Evolutionary conservation across 768 basidiomycete species (phyloP).

Genomic region (Pisolithus microcarpus): DNA sequence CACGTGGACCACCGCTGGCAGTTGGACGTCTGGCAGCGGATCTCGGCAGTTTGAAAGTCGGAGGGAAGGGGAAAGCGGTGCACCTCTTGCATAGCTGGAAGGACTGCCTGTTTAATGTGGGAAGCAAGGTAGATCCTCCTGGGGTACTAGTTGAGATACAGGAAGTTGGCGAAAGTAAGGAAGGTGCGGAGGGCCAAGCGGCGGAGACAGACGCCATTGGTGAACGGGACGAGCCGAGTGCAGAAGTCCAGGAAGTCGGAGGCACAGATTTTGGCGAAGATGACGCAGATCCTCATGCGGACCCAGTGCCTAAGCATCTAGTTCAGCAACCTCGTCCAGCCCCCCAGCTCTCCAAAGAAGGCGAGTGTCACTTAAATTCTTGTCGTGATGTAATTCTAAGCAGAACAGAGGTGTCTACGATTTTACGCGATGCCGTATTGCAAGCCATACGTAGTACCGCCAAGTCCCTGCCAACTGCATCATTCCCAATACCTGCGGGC

Average conservation of each 20-base stretch:
- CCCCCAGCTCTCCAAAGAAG: slow-evolving; percentile 21
- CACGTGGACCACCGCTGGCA: slow-evolving; percentile 49
- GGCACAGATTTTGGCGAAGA: slow-evolving; percentile 12
- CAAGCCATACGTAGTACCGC: slow-evolving; percentile 56
- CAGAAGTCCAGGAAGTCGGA: slow-evolving; percentile 4
- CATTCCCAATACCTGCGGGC: slow-evolving; percentile 73
- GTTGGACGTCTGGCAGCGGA: slow-evolving; percentile 66
- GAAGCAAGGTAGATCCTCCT: slow-evolving; percentile 54
- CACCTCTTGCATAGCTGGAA: slow-evolving; percentile 68
- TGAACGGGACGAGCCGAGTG: slow-evolving; percentile 5
- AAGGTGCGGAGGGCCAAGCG: slow-evolving; percentile 6
- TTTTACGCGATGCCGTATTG: slow-evolving; percentile 55
- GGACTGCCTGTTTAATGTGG: slow-evolving; percentile 69
- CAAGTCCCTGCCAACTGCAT: slow-evolving; percentile 37
- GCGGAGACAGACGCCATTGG: slow-evolving; percentile 3
- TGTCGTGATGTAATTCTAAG: not conserved
- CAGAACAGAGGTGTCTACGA: slow-evolving; percentile 23
- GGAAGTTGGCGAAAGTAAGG: slow-evolving; percentile 4
- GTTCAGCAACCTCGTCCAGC: slow-evolving; percentile 5
- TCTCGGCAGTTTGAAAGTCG: slow-evolving; percentile 39
- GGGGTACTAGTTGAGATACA: slow-evolving; percentile 26
- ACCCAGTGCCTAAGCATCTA: slow-evolving; percentile 5
- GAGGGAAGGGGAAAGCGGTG: slow-evolving; percentile 73
- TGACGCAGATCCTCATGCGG: slow-evolving; percentile 4
- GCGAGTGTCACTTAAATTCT: slow-evolving; percentile 9